Evolutionary conservation across 2,329 filamentous ascomycete species (phyloP), one percentile per base, ranked within the genome.

Genomic region (Aspergillus cejpii): DNA sequence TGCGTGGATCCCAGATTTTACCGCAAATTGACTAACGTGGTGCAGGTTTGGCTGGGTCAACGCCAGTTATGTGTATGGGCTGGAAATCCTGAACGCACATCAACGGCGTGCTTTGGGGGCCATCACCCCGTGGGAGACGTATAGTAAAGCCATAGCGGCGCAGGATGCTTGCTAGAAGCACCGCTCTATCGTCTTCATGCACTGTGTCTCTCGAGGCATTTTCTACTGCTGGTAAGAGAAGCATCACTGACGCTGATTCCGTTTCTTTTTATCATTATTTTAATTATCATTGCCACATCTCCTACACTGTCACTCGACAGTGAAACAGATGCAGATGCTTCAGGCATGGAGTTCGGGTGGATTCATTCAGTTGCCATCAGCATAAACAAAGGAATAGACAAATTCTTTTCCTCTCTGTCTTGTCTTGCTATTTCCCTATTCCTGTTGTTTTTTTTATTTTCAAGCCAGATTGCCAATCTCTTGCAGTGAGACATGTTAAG

Each of bases 11-110:
- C 42, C 37, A 46, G 21, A 24, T 48, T 28, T 5, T 28, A 19
- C 20, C 12, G 6, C 11, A 2, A 6, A n/a, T 50, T 51, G 47
- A 51, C 43, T 38, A 17, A 34, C 15, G 28, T 37, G 14, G 40
- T 45, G 39, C 61, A 95, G 91, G 46, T 98, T 98, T 63, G 92
- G 91, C 41, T 98, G 92, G 92, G 92, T 97, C 60, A 98, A 98
- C 64, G 91, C 92, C 59, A 96, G 90, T 64, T 98, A 94, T 65
- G 86, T 97, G 45, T 94, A 94, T 62, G 92, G 91, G 31, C 75
- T 97, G 49, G 84, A 90, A 54, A 86, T 96, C 55, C 77, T 95
- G 48, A 90, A 86, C 57, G 85, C 87, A 24, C 88, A 95, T 68
- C 90, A 92, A 81, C 82, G 84, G 64, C 85, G 90, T 57, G 88